Evolutionary conservation across 202 grass and related monocot species (phyloP).

Genomic region (Setaria viridis): DNA sequence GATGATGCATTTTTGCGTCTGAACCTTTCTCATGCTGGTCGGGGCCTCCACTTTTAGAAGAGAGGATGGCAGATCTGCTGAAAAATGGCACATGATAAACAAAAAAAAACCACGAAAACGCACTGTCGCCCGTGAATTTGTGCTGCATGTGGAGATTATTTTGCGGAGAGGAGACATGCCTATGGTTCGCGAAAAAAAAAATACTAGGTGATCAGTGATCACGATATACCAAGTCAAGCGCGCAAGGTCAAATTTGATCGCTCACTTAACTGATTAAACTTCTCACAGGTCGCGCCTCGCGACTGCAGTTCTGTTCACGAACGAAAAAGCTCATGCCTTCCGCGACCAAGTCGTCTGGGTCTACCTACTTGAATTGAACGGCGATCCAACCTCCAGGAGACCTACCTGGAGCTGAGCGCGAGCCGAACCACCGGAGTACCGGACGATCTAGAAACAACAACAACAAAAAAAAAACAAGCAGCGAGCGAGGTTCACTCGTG

Average conservation of each 20-base stretch:
- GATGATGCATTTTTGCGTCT: no score
- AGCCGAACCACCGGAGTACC: not conserved
- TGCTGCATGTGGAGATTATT: no score
- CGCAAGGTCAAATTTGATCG: constrained; percentile 9
- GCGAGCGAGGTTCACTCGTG: not conserved
- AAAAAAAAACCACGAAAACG: no score
- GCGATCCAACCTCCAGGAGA: not conserved
- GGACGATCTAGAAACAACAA: not conserved
- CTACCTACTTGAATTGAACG: not conserved
- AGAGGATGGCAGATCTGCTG: no score
- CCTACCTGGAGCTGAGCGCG: no score
- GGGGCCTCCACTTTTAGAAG: no score
- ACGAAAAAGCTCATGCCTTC: not conserved
- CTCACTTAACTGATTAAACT: not conserved
- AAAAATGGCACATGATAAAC: no score
- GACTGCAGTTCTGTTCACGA: not conserved
- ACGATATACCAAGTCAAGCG: constrained; percentile 23
- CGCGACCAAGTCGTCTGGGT: not conserved
- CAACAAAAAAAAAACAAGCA: not conserved
- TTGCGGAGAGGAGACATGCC: no score
- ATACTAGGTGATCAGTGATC: no score
- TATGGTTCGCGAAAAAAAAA: no score
- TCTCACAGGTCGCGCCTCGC: not conserved
- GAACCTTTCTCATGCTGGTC: no score
- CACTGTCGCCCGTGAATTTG: no score